phyloP scores from a whole-genome alignment of 2,329 filamentous ascomycete species.

The Ascochyta lentis region DNA sequence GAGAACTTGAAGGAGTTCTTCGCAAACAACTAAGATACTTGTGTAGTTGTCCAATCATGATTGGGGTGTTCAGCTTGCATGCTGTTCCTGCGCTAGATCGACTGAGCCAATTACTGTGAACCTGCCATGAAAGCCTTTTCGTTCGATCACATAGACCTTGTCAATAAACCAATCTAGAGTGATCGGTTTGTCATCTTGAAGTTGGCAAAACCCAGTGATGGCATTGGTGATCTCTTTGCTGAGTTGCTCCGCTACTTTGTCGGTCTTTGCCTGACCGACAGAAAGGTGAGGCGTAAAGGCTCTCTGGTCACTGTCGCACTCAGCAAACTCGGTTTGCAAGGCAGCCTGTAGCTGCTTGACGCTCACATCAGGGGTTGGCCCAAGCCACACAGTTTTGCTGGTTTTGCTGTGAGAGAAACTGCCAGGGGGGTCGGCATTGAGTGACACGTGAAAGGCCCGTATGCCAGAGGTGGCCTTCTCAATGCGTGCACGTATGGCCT shows the following conservation, averaged over 20 bases:
- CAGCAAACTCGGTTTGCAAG: constrained; percentile 35
- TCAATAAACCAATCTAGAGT: constrained; percentile 36
- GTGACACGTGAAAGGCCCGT: constrained; percentile 27
- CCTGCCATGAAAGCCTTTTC: constrained; percentile 31
- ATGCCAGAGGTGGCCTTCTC: constrained; percentile 23
- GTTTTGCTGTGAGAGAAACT: constrained; percentile 26
- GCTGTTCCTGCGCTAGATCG: constrained; percentile 15
- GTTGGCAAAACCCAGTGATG: constrained; percentile 10
- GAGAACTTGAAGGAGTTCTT: constrained; percentile 64
- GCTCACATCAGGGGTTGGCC: constrained; percentile 18
- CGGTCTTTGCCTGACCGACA: constrained; percentile 33
- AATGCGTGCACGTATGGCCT: constrained; percentile 31
- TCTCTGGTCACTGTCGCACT: constrained; percentile 29
- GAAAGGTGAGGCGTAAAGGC: constrained; percentile 38
- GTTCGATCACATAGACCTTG: constrained; percentile 36
- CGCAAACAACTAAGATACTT: constrained; percentile 27
- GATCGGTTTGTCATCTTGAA: constrained; percentile 1
- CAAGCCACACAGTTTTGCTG: constrained; percentile 38
- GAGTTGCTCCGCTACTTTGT: constrained; percentile 19
- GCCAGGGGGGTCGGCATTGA: constrained; percentile 28
- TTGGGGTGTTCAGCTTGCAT: not conserved
- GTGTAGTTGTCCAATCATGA: not conserved
- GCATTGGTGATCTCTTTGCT: constrained; percentile 22
- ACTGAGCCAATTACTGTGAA: constrained; percentile 34
- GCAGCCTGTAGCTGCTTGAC: constrained; percentile 31